A percentile compares a stretch with the other conserved stretches of the same genome.
Evolutionary conservation across 176 grass and related monocot genomes (phyloP).

Genomic region (Thalia dealbata): DNA sequence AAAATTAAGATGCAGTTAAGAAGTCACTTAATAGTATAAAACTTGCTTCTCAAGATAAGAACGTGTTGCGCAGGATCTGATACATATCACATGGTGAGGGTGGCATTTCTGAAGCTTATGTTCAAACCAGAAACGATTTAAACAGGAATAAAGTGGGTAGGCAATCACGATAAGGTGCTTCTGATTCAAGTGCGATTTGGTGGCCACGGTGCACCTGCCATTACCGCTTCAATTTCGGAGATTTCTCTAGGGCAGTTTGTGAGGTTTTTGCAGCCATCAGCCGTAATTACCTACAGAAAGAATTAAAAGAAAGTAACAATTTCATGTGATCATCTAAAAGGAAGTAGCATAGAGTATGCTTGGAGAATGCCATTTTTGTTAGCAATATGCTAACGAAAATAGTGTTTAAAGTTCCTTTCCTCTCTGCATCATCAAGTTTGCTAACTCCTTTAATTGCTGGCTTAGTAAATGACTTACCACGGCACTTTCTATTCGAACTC

Average conservation of each 20-base stretch:
- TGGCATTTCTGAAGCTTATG: not conserved
- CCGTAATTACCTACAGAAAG: conserved; percentile 49
- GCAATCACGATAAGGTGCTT: not conserved
- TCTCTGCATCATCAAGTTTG: no score
- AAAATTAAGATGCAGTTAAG: no score
- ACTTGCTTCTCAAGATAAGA: no score
- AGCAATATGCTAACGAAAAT: no score
- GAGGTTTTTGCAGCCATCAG: conserved; percentile 73
- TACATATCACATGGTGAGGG: not conserved
- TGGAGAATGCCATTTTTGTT: no score
- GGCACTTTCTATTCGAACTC: conserved; percentile 91
- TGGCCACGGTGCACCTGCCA: conserved; percentile 73
- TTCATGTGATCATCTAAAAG: no score
- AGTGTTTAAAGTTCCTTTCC: no score
- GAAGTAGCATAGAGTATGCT: no score
- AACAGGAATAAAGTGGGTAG: not conserved
- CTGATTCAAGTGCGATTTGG: not conserved
- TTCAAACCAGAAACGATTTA: not conserved
- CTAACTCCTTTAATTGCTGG: not conserved
- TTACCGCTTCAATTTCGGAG: conserved; percentile 85
- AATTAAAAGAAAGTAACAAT: not conserved
- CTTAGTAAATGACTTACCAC: conserved; percentile 43
- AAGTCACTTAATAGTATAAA: no score
- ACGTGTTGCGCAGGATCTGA: no score
- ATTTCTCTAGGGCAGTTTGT: conserved; percentile 70